These are phyloP conservation scores for Pyrus pyrifolia DNA, from an alignment of 306 rosid genomes.

Conservation along the genomic window DNA sequence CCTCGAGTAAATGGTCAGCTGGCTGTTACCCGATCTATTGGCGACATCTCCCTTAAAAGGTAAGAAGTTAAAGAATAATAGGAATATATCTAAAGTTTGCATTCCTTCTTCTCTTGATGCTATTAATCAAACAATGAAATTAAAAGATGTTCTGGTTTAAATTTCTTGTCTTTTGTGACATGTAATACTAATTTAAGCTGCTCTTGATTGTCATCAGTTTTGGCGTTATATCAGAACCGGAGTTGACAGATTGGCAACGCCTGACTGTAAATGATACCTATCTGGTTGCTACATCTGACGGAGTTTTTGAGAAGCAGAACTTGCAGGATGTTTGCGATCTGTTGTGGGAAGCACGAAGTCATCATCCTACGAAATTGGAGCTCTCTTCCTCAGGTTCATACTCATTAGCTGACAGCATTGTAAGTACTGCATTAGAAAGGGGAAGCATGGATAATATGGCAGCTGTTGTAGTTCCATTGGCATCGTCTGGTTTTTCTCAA, in stretches of 20 bases:
- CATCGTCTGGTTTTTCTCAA: slow-evolving; percentile 32
- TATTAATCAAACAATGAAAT: too few species aligned
- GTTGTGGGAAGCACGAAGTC: slow-evolving; percentile 61
- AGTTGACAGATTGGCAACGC: slow-evolving; percentile 88
- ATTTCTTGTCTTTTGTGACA: too few species aligned
- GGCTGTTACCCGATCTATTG: slow-evolving; percentile 85
- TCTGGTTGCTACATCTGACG: slow-evolving; percentile 94
- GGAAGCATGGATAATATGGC: slow-evolving; percentile 95
- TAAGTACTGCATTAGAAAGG: slow-evolving; percentile 51
- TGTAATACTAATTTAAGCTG: background rate
- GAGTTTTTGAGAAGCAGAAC: slow-evolving; percentile 82
- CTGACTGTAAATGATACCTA: slow-evolving; percentile 78
- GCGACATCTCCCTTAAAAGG: slow-evolving; percentile 79
- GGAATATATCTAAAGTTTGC: too few species aligned
- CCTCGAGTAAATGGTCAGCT: slow-evolving; percentile 86
- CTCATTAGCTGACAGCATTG: slow-evolving; percentile 75
- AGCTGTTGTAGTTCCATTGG: slow-evolving; percentile 76
- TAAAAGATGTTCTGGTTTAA: too few species aligned
- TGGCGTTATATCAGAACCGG: slow-evolving; percentile 89
- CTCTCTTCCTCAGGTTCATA: slow-evolving; percentile 54
- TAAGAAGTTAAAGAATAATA: background rate
- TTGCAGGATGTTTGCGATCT: slow-evolving; percentile 87
- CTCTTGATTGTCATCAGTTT: slow-evolving; percentile 39
- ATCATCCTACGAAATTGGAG: slow-evolving; percentile 27
- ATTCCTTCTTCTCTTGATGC: too few species aligned